Evolutionary conservation across 2,329 filamentous ascomycete genomes (phyloP), one percentile per base, ranked within the genome.

Genomic region (Fusarium sp.): DNA sequence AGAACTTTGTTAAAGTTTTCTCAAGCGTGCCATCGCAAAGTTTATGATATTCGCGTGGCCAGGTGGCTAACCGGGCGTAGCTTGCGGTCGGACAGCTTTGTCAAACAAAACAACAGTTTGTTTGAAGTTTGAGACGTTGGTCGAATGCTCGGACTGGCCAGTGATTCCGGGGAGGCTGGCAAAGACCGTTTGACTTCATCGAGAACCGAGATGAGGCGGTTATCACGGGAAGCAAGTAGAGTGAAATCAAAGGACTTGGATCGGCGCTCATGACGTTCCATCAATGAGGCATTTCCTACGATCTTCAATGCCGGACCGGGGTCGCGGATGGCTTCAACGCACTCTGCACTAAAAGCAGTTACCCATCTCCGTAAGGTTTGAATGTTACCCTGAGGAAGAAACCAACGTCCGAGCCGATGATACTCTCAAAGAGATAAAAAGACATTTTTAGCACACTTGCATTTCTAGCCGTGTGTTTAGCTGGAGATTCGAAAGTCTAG

Each of bases 191-290:
- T 42, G n/a, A 42, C 20, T 50, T 64, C 25, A 22, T 42, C 16
- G 24, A 40, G 30, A 22, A 40, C 34, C 38, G 42, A 55, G 52
- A 62, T 24, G 27, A 29, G 15, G 30, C 40, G 27, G 16, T 25
- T 43, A 30, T 46, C 45, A 46, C 32, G 42, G 32, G 58, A 42
- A 34, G 38, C 27, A 42, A 54, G 25, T 18, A 27, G 20, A 38
- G 32, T 43, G 66, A 71, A 45, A 70, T 70, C 67, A 71, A 70
- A 70, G 67, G 67, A 63, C 67, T 60, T 47, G 20, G 67, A 70
- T 71, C 67, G 57, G 58, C 67, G 44, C 44, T 38, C 44, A 47
- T 63, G 53, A 56, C 56, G 62, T 57, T 71, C 52, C 43, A 47
- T 68, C 44, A 43, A 56, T 68, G 67, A 70, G 67, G 67, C 49